phyloP scores from a whole-genome alignment of 164 flowering plant species.

The Sextonia rubra region DNA sequence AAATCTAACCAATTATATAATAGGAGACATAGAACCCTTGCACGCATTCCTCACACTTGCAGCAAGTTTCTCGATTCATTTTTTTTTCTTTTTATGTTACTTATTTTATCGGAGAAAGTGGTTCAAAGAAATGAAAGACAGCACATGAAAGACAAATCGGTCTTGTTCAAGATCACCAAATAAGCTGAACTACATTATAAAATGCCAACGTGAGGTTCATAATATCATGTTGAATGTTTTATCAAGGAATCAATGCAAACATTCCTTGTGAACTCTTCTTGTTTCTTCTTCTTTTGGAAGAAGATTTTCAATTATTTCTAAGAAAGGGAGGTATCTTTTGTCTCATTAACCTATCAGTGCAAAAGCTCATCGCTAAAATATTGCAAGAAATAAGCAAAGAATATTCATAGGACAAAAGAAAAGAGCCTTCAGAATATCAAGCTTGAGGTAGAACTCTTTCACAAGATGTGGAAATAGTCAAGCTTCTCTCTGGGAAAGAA shows the following conservation, averaged over 20 bases:
- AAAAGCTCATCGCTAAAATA: conserved; percentile 8
- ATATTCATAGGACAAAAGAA: conserved; percentile 2
- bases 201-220: not conserved
- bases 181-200: no score
- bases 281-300: no score
- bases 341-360: not conserved
- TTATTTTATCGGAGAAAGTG: no score
- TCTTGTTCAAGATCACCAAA: no score
- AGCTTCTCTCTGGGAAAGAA: conserved; percentile 4
- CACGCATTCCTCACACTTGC: not conserved
- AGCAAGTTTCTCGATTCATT: not conserved
- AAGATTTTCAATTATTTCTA: not conserved
- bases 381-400: conserved; percentile 4
- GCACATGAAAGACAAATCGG: no score
- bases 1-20: no score
- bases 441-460: conserved; percentile 6
- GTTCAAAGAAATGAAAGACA: no score
- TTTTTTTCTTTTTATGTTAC: no score
- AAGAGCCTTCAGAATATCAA: conserved; percentile 3
- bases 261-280: not conserved
- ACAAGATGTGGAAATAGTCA: not conserved
- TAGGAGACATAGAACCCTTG: not conserved
- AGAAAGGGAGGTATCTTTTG: not conserved
- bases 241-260: no score
- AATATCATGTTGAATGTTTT: no score